These are phyloP conservation scores for Dactylellina leptospora DNA, from an alignment of 2,329 filamentous ascomycete genomes.

Conservation along the genomic window DNA sequence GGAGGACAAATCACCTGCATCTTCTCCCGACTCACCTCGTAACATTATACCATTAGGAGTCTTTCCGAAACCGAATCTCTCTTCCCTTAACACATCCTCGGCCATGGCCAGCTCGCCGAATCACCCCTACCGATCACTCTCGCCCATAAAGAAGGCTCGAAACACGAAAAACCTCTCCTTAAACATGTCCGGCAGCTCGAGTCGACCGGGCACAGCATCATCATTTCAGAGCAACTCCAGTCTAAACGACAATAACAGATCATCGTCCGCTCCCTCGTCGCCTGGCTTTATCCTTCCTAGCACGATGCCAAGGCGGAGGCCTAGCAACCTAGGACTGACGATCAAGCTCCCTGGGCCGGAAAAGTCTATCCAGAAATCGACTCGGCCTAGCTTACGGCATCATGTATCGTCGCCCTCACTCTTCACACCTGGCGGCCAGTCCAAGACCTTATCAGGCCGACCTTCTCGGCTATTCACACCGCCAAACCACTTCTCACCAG, in stretches of 20 bases:
- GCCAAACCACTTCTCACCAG: constrained; percentile 64
- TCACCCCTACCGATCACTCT: constrained; percentile 63
- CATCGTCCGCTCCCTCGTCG: constrained; percentile 72
- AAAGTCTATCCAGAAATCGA: constrained; percentile 59
- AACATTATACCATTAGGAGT: constrained; percentile 69
- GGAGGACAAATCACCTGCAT: constrained; percentile 88
- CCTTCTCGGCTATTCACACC: constrained; percentile 66
- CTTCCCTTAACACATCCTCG: constrained; percentile 67
- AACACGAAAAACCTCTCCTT: constrained; percentile 87
- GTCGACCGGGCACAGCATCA: constrained; percentile 65
- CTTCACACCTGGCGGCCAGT: constrained; percentile 68
- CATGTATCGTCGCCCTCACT: constrained; percentile 74
- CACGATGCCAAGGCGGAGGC: constrained; percentile 73
- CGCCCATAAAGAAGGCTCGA: constrained; percentile 68
- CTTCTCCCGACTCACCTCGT: constrained; percentile 88
- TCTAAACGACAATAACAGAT: constrained; percentile 53
- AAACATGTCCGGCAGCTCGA: constrained; percentile 68
- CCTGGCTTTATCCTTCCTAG: constrained; percentile 80
- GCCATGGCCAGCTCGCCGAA: constrained; percentile 60
- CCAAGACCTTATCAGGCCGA: constrained; percentile 41
- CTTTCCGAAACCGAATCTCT: constrained; percentile 61
- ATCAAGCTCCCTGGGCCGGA: constrained; percentile 70
- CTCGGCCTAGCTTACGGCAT: constrained; percentile 65
- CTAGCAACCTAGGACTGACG: constrained; percentile 79
- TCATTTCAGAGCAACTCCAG: constrained; percentile 59